Base-by-base conservation (phyloP, 2,329 filamentous ascomycete species). In the Coniochaeta sp. region DNA sequence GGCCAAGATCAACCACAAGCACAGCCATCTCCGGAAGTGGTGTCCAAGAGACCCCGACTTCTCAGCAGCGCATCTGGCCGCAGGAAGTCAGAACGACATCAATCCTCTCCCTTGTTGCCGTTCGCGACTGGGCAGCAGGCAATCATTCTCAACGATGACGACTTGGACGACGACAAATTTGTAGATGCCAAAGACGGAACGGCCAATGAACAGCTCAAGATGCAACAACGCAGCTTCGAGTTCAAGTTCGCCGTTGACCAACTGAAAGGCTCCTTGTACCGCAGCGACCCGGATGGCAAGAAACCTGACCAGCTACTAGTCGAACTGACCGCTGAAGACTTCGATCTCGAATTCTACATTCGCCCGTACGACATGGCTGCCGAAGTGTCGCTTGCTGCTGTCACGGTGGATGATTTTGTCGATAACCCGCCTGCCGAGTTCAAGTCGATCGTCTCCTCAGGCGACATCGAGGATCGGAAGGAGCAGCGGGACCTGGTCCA, bases 161-260 rank as follows among this genome's bases (percentile, higher is more conserved):
- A 90, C 59, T 59, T 65, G 5, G 79, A 84, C 30, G 82, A 88
- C 26, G 84, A 87, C 36, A 76, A 81, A 34, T 90, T 89, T 61
- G 83, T 90, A 68, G 86, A 93, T 62, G 83, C 88, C 3, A 77
- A 81, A 22, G 83, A 89, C 61, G 82, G 81, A 8, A 78, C 74
- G 38, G 74, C 75, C 8, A 79, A 77, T 17, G 78, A 85, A 55
- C 80, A 86, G 38, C 78, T 90, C 28, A 90, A 89, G 68, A 79
- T 95, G 55, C 90, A 96, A 67, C 93, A 97, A 68, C 89, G 90
- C 52, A 93, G 89, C 64, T 98, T 99, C 66, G 92, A 99, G 71
- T 91, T 99, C 77, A 96, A 93, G 65, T 99, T 99, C 73, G 92
- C 91, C 9, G 95, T 99, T 38, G 95, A 96, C 68, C 91, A 89